These are phyloP conservation scores for Ilex asprella DNA, from an alignment of 257 asterid genomes.

Conservation along the genomic window DNA sequence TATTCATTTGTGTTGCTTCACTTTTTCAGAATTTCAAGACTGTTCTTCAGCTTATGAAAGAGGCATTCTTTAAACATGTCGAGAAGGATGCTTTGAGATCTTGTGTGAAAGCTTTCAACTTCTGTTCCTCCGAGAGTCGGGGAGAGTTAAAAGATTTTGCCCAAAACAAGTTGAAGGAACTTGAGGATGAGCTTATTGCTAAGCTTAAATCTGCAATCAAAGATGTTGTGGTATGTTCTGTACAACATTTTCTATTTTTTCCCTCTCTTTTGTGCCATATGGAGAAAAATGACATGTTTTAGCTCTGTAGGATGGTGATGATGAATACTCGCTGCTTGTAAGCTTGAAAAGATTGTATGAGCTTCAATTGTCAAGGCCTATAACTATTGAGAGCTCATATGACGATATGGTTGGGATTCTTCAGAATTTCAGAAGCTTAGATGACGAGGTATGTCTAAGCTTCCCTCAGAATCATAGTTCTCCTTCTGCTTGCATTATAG, in stretches of 20 bases:
- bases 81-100: constrained; percentile 90
- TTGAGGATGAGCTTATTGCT: constrained; percentile 68
- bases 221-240: constrained; percentile 65
- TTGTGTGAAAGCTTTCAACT: constrained; percentile 76
- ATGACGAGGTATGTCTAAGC: constrained; percentile 62
- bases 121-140: constrained; percentile 77
- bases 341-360: constrained; percentile 89
- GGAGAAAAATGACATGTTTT: constrained; percentile 19
- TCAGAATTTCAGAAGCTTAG: constrained; percentile 61
- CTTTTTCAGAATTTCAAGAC: constrained; percentile 60
- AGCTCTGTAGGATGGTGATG: constrained; percentile 79
- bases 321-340: constrained; percentile 79
- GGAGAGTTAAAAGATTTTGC: constrained; percentile 88
- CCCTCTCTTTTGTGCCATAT: constrained; percentile 5
- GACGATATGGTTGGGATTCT: constrained; percentile 59
- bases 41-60: constrained; percentile 61
- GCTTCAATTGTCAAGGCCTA: constrained; percentile 61
- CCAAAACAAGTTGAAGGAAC: constrained; percentile 63
- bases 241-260: constrained; percentile 7
- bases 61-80: constrained; percentile 75
- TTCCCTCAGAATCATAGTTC: constrained; percentile 8
- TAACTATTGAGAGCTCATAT: constrained; percentile 61
- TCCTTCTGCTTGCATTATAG: constrained; percentile 18
- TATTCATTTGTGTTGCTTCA: constrained; percentile 4
- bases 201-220: constrained; percentile 72